phyloP scores from a whole-genome alignment of 192 early-diverging fungal genomes.

The Backusella sp. region DNA sequence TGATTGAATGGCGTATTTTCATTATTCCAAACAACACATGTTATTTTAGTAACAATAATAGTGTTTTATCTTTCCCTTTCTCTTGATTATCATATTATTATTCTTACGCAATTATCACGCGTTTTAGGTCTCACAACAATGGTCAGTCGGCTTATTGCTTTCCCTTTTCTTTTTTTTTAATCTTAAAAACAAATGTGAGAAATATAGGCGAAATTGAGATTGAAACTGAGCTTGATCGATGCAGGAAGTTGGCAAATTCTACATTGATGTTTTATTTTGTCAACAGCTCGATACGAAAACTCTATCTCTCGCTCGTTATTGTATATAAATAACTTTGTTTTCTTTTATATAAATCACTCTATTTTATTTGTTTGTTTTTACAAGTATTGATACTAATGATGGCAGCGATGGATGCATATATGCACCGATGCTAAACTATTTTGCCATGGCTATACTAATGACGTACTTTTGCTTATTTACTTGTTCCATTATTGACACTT shows the following conservation, averaged over 20 bases:
- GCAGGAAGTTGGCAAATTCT: background rate
- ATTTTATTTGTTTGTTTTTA: no score
- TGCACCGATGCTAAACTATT: background rate
- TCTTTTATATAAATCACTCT: background rate
- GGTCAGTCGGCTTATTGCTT: background rate
- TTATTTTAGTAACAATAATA: background rate
- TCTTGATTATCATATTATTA: background rate
- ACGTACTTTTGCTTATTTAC: background rate
- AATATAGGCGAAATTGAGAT: background rate
- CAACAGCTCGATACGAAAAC: background rate
- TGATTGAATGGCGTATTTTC: background rate
- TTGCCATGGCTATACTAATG: background rate
- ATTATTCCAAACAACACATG: background rate
- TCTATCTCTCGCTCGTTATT: no score
- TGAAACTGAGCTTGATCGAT: background rate
- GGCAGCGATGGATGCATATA: background rate
- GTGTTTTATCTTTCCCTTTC: background rate
- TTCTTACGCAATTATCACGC: slow-evolving; percentile 1
- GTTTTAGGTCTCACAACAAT: background rate
- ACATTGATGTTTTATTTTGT: background rate
- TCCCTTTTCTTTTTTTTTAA: background rate
- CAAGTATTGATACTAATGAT: background rate
- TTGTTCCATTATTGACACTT: background rate
- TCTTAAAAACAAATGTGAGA: background rate
- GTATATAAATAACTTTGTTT: background rate